A percentile compares a stretch with the other conserved stretches of the same genome.
Conservation (phyloP, 305 asterid species). For the Fraxinus latifolia region DNA sequence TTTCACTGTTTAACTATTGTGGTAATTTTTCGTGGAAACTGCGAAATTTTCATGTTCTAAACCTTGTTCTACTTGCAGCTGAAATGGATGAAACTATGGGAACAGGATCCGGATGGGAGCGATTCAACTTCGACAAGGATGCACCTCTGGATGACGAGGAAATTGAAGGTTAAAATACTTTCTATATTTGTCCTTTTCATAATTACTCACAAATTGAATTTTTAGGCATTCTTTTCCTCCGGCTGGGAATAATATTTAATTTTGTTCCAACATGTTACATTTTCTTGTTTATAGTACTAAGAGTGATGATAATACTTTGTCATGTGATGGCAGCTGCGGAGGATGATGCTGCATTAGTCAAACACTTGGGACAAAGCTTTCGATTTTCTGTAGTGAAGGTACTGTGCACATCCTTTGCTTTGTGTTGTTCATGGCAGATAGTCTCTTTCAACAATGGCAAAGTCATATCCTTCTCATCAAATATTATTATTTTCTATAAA, state of each 20-base stretch:
- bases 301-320: constrained; percentile 2
- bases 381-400: constrained; percentile 78
- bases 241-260: background rate
- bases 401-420: constrained; percentile 9
- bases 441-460: background rate
- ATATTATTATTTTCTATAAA: background rate
- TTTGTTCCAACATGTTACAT: background rate
- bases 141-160: constrained; percentile 92
- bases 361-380: constrained; percentile 79
- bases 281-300: background rate
- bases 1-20: background rate
- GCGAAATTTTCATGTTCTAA: constrained; percentile 7
- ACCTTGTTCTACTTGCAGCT: constrained; percentile 41
- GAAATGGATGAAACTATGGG: constrained; percentile 68
- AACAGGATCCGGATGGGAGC: constrained; percentile 49
- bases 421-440: background rate
- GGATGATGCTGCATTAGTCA: constrained; percentile 70
- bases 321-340: constrained; percentile 37
- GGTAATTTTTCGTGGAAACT: background rate
- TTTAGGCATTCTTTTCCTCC: constrained; percentile 11
- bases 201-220: background rate
- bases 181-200: background rate
- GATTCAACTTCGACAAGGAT: constrained; percentile 80
- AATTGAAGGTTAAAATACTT: constrained; percentile 57
- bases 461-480: background rate